phyloP scores from a whole-genome alignment of 2,329 filamentous ascomycete species.

The Thermoascus crustaceus region DNA sequence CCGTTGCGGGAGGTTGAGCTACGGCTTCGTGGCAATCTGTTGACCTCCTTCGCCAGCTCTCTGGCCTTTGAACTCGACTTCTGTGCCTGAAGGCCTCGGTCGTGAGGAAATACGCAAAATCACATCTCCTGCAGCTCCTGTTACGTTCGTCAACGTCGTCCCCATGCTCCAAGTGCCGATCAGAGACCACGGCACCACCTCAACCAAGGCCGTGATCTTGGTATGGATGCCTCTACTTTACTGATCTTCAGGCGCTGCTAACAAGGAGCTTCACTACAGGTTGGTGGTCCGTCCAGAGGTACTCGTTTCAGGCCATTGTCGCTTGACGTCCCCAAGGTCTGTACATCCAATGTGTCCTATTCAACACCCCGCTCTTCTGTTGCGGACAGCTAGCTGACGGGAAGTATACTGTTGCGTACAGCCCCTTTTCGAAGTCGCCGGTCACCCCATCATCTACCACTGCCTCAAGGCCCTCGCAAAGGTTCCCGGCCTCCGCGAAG shows the following conservation, averaged over 20 bases:
- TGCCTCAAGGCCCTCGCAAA: conserved; percentile 87
- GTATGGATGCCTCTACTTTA: conserved; percentile 42
- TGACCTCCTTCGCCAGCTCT: conserved; percentile 1
- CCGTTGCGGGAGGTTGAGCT: conserved; percentile 2
- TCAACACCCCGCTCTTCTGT: neutral
- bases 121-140: too few relatives aligned
- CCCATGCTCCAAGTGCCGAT: conserved; percentile 40
- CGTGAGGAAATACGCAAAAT: too few relatives aligned
- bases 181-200: conserved; percentile 40
- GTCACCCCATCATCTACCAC: conserved; percentile 97
- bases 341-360: conserved; percentile 17
- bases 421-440: conserved; percentile 97
- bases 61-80: neutral
- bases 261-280: conserved; percentile 47
- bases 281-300: conserved; percentile 89
- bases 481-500: conserved; percentile 86
- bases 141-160: conserved; percentile 10
- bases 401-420: conserved; percentile 26
- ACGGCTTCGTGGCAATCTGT: conserved; percentile 5
- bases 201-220: conserved; percentile 91
- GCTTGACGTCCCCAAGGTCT: conserved; percentile 88
- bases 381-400: neutral
- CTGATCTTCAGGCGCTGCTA: conserved; percentile 10
- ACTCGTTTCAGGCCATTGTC: conserved; percentile 92
- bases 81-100: too few relatives aligned